Conservation (phyloP, 257 asterid species). For the Voacanga thouarsii region DNA sequence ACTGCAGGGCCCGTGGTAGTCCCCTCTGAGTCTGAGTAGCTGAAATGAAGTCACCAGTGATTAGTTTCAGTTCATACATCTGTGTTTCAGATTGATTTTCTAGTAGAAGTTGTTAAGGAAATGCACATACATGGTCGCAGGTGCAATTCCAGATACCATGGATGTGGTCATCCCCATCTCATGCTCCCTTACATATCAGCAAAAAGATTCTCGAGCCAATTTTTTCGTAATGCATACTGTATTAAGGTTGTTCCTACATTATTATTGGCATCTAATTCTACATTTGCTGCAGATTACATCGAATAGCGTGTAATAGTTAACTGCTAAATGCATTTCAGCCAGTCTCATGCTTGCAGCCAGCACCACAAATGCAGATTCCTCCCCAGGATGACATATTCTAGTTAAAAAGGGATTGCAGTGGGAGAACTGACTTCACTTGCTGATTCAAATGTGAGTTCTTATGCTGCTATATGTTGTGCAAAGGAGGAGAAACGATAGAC, state of each 20-base stretch:
- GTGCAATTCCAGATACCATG: constrained; percentile 1
- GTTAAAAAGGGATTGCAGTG: not conserved
- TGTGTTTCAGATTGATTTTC: not conserved
- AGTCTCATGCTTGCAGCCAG: constrained; percentile 9
- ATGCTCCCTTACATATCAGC: not conserved
- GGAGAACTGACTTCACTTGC: not conserved
- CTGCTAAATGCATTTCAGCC: not conserved
- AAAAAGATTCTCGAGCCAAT: not conserved
- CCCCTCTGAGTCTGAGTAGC: not conserved
- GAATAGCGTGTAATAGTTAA: no score
- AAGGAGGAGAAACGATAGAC: no score
- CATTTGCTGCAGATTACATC: no score
- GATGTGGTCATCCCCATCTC: not conserved
- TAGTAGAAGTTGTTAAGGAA: not conserved
- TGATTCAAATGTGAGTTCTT: no score
- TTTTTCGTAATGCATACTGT: no score
- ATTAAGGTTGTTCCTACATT: no score
- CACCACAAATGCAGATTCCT: constrained; percentile 4
- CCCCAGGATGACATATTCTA: constrained; percentile 7
- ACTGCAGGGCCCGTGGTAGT: not conserved
- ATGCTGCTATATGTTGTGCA: not conserved
- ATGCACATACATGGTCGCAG: not conserved
- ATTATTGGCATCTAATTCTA: no score
- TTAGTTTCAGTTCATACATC: not conserved
- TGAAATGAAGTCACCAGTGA: not conserved